Evolutionary conservation across 2,329 filamentous ascomycete genomes (phyloP).

Genomic region (Trichoderma lentiforme): DNA sequence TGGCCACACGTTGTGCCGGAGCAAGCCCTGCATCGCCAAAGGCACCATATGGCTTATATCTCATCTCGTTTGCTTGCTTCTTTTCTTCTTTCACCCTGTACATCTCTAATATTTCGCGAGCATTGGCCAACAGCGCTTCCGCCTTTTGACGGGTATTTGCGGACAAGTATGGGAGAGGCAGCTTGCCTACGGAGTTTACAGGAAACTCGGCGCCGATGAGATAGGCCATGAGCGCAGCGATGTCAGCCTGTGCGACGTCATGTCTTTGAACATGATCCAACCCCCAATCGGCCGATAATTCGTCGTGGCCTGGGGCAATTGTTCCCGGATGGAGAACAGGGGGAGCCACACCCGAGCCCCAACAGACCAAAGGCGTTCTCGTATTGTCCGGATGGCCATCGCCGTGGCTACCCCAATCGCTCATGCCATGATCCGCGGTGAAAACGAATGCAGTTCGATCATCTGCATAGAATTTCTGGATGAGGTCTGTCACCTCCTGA

Average conservation of each 20-base stretch:
- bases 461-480: slow-evolving; percentile 81
- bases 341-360: slow-evolving; percentile 85
- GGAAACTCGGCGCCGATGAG: slow-evolving; percentile 84
- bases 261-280: slow-evolving; percentile 77
- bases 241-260: slow-evolving; percentile 90
- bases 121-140: slow-evolving; percentile 78
- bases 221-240: slow-evolving; percentile 94
- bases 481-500: slow-evolving; percentile 73
- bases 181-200: slow-evolving; percentile 91
- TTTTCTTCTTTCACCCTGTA: slow-evolving; percentile 89
- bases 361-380: slow-evolving; percentile 84
- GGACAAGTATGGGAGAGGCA: slow-evolving; percentile 79
- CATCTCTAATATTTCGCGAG: slow-evolving; percentile 87
- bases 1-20: slow-evolving; percentile 62
- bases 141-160: slow-evolving; percentile 74
- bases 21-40: slow-evolving; percentile 63
- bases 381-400: slow-evolving; percentile 98
- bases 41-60: slow-evolving; percentile 71
- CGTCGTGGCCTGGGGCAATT: slow-evolving; percentile 78
- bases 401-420: slow-evolving; percentile 97
- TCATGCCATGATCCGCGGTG: slow-evolving; percentile 98
- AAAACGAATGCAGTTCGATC: slow-evolving; percentile 92
- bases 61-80: slow-evolving; percentile 72
- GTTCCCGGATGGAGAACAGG: slow-evolving; percentile 57
- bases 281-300: slow-evolving; percentile 86